These are phyloP conservation scores for Geotrichum reessii DNA, from an alignment of 1,139 yeast species.

Conservation along the genomic window DNA sequence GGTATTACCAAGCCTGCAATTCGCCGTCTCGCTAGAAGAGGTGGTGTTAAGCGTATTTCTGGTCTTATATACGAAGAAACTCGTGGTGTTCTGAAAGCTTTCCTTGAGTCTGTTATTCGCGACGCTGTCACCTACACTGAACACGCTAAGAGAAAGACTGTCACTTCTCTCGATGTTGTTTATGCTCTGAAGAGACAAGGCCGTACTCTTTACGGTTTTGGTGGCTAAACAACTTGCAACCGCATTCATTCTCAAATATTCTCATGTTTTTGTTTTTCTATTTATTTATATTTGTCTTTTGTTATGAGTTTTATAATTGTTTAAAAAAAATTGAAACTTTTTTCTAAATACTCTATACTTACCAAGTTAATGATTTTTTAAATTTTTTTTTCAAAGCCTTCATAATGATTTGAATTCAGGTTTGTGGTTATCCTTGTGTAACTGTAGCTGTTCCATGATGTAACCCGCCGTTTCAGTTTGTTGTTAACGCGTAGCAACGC, in stretches of 20 bases:
- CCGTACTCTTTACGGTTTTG: slow-evolving; percentile 99
- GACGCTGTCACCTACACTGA: slow-evolving; percentile 99
- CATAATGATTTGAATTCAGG: too few species aligned
- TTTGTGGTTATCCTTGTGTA: background rate
- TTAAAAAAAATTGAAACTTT: background rate
- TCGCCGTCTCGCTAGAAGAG: slow-evolving; percentile 99
- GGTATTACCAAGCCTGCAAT: slow-evolving; percentile 99
- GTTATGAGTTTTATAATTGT: background rate
- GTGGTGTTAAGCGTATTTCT: slow-evolving; percentile 99
- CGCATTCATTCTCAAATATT: background rate
- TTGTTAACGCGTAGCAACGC: background rate
- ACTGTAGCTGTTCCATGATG: background rate
- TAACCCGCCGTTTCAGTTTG: background rate
- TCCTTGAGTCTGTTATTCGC: slow-evolving; percentile 95
- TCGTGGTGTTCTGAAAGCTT: slow-evolving; percentile 91
- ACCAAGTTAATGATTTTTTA: background rate
- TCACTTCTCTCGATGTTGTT: slow-evolving; percentile 96
- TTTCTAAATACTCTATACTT: background rate
- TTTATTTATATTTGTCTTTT: background rate
- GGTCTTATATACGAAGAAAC: slow-evolving; percentile 98
- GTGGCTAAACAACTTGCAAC: slow-evolving; percentile 58
- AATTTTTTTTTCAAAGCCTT: background rate
- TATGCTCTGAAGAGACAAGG: slow-evolving; percentile 99
- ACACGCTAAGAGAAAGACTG: slow-evolving; percentile 99
- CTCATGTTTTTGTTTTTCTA: background rate